Evolutionary conservation across 179 eudicot genomes (phyloP).

Genomic region (Beta lomatogona): DNA sequence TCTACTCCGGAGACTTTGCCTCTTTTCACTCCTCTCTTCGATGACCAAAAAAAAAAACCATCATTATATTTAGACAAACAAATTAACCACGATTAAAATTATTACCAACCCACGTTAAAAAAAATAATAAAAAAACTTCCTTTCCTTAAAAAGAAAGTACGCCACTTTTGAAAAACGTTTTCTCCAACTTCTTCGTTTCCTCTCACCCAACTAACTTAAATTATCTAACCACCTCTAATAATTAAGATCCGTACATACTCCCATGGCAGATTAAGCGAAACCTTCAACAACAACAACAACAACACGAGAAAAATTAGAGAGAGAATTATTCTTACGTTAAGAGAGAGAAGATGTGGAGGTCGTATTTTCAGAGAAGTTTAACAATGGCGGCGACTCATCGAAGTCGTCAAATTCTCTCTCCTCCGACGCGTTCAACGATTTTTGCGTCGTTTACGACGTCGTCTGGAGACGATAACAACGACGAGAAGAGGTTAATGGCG

Average conservation of each 20-base stretch:
- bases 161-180: background rate
- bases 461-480: background rate
- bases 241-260: background rate
- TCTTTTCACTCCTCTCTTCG: background rate
- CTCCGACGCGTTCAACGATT: background rate
- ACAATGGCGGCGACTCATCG: constrained; percentile 24
- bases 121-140: background rate
- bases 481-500: background rate
- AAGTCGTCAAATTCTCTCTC: background rate
- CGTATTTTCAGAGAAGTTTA: constrained; percentile 11
- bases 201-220: background rate
- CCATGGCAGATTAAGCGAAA: constrained; percentile 26
- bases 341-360: constrained; percentile 33
- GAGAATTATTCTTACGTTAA: background rate
- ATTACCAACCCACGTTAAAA: background rate
- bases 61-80: background rate
- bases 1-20: constrained; percentile 5
- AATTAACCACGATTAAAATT: too few species aligned
- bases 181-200: background rate
- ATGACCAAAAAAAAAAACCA: constrained; percentile 5
- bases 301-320: background rate
- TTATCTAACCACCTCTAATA: background rate
- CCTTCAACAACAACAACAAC: background rate
- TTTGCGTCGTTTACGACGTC: constrained; percentile 1
- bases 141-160: background rate